A percentile compares a stretch with the other conserved stretches of the same genome.
These are phyloP conservation scores for Coemansia sp. DNA, from an alignment of 192 early-diverging fungal species.

Conservation along the genomic window DNA sequence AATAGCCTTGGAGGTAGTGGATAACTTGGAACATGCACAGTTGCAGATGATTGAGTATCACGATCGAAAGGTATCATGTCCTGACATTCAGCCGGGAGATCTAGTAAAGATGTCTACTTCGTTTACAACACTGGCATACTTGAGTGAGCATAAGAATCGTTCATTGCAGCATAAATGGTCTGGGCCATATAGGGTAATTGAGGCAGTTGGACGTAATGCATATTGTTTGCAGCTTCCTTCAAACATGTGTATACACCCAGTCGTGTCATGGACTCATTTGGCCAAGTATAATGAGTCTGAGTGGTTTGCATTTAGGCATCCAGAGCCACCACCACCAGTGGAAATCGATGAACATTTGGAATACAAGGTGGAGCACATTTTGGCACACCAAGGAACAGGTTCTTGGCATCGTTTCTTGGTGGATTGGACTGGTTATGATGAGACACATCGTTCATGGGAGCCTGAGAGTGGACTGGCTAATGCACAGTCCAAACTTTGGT, in stretches of 20 bases:
- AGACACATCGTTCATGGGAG: neutral
- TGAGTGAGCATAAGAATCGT: neutral
- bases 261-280: neutral
- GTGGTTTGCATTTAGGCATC: neutral
- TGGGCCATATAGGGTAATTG: neutral
- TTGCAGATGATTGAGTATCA: neutral
- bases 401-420: neutral
- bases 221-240: no score
- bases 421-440: neutral
- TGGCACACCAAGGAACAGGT: no score
- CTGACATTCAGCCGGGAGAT: neutral
- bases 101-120: neutral
- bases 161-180: slow-evolving; percentile 2
- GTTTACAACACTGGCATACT: neutral
- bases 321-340: neutral
- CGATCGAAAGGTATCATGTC: neutral
- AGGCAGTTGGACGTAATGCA: no score
- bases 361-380: no score
- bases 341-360: neutral
- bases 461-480: neutral
- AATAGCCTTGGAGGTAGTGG: no score
- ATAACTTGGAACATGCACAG: neutral
- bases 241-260: neutral
- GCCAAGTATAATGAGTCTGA: neutral
- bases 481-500: no score